phyloP scores from a whole-genome alignment of 495 filamentous ascomycete genomes.

The Penicillium arizonense region DNA sequence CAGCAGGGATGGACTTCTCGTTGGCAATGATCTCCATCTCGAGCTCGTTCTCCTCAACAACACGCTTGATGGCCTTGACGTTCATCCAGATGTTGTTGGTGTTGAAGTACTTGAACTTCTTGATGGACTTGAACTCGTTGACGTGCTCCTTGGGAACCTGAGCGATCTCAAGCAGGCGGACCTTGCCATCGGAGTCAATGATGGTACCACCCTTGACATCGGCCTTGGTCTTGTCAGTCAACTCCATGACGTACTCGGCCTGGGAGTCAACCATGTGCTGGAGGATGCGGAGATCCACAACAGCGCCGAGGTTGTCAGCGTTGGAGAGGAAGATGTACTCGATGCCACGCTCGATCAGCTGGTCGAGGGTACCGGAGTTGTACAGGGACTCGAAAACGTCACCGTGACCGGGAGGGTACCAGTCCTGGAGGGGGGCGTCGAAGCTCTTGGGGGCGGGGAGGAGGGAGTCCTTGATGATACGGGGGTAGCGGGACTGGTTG shows the following conservation, averaged over 20 bases:
- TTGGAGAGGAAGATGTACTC: constrained; percentile 99
- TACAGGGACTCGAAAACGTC: constrained; percentile 99
- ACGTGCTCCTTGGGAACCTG: constrained; percentile 99
- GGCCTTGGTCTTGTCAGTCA: constrained; percentile 99
- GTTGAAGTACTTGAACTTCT: constrained; percentile 99
- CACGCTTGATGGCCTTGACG: constrained; percentile 94
- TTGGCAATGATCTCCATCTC: constrained; percentile 99
- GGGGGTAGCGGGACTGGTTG: constrained; percentile 98
- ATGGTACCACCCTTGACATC: constrained; percentile 99
- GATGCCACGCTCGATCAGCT: constrained; percentile 89
- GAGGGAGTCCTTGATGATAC: constrained; percentile 96
- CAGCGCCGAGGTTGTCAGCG: constrained; percentile 96
- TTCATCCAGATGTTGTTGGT: constrained; percentile 99
- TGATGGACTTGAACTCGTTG: constrained; percentile 99
- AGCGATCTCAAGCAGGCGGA: constrained; percentile 95
- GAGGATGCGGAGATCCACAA: constrained; percentile 94
- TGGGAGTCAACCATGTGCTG: constrained; percentile 98
- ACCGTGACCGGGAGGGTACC: constrained; percentile 99
- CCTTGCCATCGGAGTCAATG: constrained; percentile 97
- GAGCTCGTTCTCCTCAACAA: constrained; percentile 97
- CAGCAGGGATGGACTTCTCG: constrained; percentile 94
- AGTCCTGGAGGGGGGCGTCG: constrained; percentile 88
- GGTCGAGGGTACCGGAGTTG: constrained; percentile 97
- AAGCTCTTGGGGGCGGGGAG: constrained; percentile 90
- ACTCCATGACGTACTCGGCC: constrained; percentile 98